Evolutionary conservation across 768 basidiomycete genomes (phyloP).

Genomic region (Pulveroboletus sp.): DNA sequence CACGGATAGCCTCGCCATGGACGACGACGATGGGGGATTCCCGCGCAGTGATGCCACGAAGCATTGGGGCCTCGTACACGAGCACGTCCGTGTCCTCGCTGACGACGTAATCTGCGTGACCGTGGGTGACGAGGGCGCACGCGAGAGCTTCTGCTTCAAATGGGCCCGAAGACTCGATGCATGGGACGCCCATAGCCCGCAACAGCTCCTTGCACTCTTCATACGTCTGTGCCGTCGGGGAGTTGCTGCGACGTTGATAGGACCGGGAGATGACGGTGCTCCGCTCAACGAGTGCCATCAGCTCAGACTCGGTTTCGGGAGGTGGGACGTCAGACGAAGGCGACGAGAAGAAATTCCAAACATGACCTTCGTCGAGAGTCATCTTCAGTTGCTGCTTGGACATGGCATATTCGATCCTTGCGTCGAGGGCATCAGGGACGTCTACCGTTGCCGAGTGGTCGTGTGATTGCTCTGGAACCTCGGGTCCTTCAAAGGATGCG

Average conservation of each 20-base stretch:
- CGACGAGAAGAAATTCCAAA: constrained; percentile 50
- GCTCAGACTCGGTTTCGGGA: constrained; percentile 19
- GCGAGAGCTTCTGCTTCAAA: constrained; percentile 88
- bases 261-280: constrained; percentile 60
- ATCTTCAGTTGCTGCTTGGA: constrained; percentile 62
- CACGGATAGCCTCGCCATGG: constrained; percentile 59
- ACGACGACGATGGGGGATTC: constrained; percentile 59
- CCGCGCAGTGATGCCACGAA: constrained; percentile 70
- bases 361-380: constrained; percentile 51
- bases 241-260: constrained; percentile 56
- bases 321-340: constrained; percentile 8
- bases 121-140: constrained; percentile 66
- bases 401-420: constrained; percentile 44
- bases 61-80: constrained; percentile 74
- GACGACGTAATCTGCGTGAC: constrained; percentile 80
- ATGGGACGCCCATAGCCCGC: constrained; percentile 77
- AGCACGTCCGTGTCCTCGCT: constrained; percentile 91
- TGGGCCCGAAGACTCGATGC: constrained; percentile 60
- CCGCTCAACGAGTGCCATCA: constrained; percentile 40
- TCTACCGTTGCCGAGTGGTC: constrained; percentile 2
- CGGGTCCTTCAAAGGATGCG: constrained; percentile 22
- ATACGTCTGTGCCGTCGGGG: constrained; percentile 66
- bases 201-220: constrained; percentile 66
- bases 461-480: constrained; percentile 6
- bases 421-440: constrained; percentile 31